These are phyloP conservation scores for Nakazawaea holstii DNA, from an alignment of 805 yeast species.

Conservation along the genomic window DNA sequence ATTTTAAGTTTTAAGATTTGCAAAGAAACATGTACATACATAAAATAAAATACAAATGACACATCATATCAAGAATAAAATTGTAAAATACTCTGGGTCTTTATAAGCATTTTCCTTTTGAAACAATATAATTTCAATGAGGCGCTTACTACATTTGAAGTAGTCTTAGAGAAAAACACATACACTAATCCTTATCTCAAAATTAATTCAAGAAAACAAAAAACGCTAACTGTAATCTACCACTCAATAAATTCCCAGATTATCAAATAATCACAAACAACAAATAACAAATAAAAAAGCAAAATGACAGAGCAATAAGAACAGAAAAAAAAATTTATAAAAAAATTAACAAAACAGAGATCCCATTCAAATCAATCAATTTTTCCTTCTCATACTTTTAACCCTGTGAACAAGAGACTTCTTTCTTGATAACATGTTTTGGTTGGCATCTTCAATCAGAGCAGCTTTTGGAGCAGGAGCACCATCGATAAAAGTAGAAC, in stretches of 20 bases:
- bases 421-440: constrained; percentile 64
- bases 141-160: no score
- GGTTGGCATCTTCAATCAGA: constrained; percentile 29
- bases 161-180: no score
- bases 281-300: no score
- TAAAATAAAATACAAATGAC: no score
- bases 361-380: not conserved
- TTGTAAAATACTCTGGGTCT: no score
- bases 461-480: constrained; percentile 75
- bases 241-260: no score
- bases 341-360: not conserved
- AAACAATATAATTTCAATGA: no score
- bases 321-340: not conserved
- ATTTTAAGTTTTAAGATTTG: not conserved
- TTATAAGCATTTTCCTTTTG: no score
- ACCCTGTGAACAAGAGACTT: constrained; percentile 76
- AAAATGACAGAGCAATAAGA: not conserved
- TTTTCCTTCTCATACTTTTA: constrained; percentile 18
- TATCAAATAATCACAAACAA: no score
- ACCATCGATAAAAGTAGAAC: constrained; percentile 90
- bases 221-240: no score
- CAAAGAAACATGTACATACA: not conserved
- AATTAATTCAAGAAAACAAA: no score
- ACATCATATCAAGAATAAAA: not conserved
- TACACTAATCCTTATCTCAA: no score